phyloP scores from a whole-genome alignment of 2,329 filamentous ascomycete genomes.

The Aspergillus tanneri region DNA sequence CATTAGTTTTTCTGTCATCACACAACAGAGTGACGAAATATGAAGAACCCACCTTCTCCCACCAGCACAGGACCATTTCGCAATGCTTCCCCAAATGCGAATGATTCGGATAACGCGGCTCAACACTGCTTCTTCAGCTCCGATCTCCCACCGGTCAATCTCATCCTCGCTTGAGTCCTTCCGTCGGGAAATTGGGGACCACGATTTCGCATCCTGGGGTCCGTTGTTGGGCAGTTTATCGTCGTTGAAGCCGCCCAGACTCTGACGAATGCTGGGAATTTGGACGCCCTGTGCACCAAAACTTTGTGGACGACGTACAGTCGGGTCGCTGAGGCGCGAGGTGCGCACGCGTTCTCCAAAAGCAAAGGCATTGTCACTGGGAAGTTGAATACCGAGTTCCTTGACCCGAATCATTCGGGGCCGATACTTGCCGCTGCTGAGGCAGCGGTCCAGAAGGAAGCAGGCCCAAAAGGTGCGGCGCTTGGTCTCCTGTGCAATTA shows the following conservation, averaged over 20 bases:
- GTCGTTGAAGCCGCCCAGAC: conserved; percentile 37
- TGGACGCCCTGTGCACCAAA: conserved; percentile 44
- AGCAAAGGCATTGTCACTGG: conserved; percentile 56
- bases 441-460: conserved; percentile 56
- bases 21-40: not conserved
- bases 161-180: conserved; percentile 44
- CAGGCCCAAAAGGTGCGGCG: conserved; percentile 60
- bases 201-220: conserved; percentile 35
- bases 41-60: conserved; percentile 48
- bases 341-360: conserved; percentile 57
- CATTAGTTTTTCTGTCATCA: not conserved
- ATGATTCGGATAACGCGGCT: conserved; percentile 56
- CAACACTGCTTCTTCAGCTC: conserved; percentile 53
- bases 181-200: conserved; percentile 41
- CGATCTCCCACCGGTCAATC: conserved; percentile 54
- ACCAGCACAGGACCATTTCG: conserved; percentile 56
- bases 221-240: conserved; percentile 39
- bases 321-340: conserved; percentile 48
- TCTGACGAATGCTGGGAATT: conserved; percentile 44
- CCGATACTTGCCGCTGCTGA: conserved; percentile 56
- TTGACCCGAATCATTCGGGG: conserved; percentile 53
- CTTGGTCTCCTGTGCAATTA: conserved; percentile 55
- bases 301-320: conserved; percentile 38
- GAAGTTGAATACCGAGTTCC: conserved; percentile 55
- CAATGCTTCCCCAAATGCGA: conserved; percentile 56